A percentile compares a stretch with the other conserved stretches of the same genome.
Conservation (phyloP, 768 basidiomycete genomes). For the Pisolithus microcarpus region DNA sequence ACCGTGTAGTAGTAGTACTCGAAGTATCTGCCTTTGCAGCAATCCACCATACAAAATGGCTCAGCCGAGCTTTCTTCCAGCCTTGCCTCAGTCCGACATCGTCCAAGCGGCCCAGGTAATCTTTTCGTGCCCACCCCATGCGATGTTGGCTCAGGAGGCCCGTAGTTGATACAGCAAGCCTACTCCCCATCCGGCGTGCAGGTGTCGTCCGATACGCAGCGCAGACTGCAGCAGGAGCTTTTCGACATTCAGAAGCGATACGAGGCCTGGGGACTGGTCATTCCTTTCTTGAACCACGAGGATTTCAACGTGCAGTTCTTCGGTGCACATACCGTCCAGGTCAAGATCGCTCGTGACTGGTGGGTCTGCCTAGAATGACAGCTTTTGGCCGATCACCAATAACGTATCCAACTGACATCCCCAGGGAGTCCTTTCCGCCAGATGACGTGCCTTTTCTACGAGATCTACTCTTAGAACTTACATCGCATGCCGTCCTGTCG, state of each 20-base stretch:
- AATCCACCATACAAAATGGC: slow-evolving; percentile 12
- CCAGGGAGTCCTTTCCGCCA: slow-evolving; percentile 68
- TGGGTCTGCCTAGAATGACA: slow-evolving; percentile 27
- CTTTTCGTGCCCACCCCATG: slow-evolving; percentile 8
- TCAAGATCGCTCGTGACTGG: slow-evolving; percentile 93
- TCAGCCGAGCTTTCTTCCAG: slow-evolving; percentile 40
- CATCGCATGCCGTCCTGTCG: slow-evolving; percentile 54
- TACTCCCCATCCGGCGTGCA: slow-evolving; percentile 45
- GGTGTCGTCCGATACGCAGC: slow-evolving; percentile 52
- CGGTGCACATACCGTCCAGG: slow-evolving; percentile 88
- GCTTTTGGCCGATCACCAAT: background rate
- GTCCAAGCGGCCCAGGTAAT: slow-evolving; percentile 55
- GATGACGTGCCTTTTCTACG: slow-evolving; percentile 54
- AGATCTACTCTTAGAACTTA: slow-evolving; percentile 62
- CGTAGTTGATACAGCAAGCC: slow-evolving; percentile 64
- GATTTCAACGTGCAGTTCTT: slow-evolving; percentile 91
- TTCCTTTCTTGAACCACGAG: slow-evolving; percentile 62
- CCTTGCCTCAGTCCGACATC: slow-evolving; percentile 44
- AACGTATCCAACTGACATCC: slow-evolving; percentile 3
- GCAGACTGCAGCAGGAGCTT: slow-evolving; percentile 61
- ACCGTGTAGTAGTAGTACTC: background rate
- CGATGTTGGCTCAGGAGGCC: slow-evolving; percentile 9
- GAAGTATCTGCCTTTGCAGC: background rate
- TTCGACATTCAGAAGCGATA: slow-evolving; percentile 70
- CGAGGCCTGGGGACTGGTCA: slow-evolving; percentile 80